A percentile compares a stretch with the other conserved stretches of the same genome.
phyloP scores from a whole-genome alignment of 2,329 filamentous ascomycete genomes.

The Rhynchosporium agropyri region DNA sequence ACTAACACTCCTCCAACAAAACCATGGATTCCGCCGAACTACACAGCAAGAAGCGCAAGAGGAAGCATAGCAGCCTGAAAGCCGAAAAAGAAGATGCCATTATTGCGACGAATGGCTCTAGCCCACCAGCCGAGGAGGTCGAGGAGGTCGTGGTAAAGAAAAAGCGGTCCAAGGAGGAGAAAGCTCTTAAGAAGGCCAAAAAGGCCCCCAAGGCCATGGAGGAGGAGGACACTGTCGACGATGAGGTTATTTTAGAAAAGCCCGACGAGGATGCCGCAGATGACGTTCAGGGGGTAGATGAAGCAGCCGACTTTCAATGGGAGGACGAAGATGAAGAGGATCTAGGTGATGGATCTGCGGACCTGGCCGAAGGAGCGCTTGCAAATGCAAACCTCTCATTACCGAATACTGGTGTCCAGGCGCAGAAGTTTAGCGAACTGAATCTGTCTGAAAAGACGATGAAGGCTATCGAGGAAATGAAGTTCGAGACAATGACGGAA shows the following conservation, averaged over 20 bases:
- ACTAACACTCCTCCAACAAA: conserved; percentile 17
- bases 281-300: conserved; percentile 35
- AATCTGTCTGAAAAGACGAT: conserved; percentile 87
- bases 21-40: conserved; percentile 36
- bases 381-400: conserved; percentile 33
- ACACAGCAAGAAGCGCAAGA: conserved; percentile 43
- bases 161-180: conserved; percentile 35
- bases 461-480: conserved; percentile 80
- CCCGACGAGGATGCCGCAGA: conserved; percentile 39
- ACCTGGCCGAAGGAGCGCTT: conserved; percentile 30
- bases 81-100: conserved; percentile 25
- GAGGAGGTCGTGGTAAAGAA: conserved; percentile 25
- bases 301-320: conserved; percentile 24
- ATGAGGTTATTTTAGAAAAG: conserved; percentile 32
- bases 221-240: conserved; percentile 33
- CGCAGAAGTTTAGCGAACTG: conserved; percentile 55
- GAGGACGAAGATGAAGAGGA: conserved; percentile 28
- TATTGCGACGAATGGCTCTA: conserved; percentile 23
- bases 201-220: conserved; percentile 41
- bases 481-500: conserved; percentile 92
- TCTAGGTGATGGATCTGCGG: conserved; percentile 27
- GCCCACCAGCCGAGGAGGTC: conserved; percentile 16
- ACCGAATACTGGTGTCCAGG: conserved; percentile 29
- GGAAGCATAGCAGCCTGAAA: conserved; percentile 39
- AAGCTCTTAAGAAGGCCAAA: conserved; percentile 44